Conservation (phyloP, 2,329 filamentous ascomycete species). For the Elsinoe fawcettii region DNA sequence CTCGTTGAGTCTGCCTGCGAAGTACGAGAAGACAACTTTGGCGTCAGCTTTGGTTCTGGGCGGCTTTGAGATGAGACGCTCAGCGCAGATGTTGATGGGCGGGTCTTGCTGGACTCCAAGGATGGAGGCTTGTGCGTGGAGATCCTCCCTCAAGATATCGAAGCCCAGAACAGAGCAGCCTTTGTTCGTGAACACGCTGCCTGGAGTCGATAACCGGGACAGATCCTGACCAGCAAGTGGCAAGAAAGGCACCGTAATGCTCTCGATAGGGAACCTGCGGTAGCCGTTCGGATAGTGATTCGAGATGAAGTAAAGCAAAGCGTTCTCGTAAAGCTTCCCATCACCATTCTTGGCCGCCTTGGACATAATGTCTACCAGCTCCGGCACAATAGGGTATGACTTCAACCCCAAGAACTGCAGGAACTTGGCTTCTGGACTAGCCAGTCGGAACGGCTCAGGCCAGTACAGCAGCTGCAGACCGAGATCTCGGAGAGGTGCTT, state of each 20-base stretch:
- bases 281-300: slow-evolving; percentile 77
- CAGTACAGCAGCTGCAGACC: slow-evolving; percentile 72
- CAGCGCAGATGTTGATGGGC: slow-evolving; percentile 66
- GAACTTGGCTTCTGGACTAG: slow-evolving; percentile 66
- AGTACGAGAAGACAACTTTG: slow-evolving; percentile 69
- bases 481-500: slow-evolving; percentile 59
- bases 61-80: slow-evolving; percentile 62
- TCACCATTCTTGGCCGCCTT: slow-evolving; percentile 48
- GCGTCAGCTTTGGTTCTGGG: slow-evolving; percentile 62
- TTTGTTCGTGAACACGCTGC: slow-evolving; percentile 74
- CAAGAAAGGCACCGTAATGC: slow-evolving; percentile 44
- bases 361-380: slow-evolving; percentile 72
- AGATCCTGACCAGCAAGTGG: slow-evolving; percentile 52
- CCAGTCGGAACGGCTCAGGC: slow-evolving; percentile 63
- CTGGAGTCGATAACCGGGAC: slow-evolving; percentile 58
- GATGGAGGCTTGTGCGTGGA: slow-evolving; percentile 74
- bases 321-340: slow-evolving; percentile 52
- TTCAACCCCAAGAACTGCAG: slow-evolving; percentile 65
- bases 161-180: slow-evolving; percentile 72
- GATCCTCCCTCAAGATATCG: slow-evolving; percentile 62
- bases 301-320: slow-evolving; percentile 73
- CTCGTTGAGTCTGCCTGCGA: slow-evolving; percentile 68
- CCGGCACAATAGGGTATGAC: slow-evolving; percentile 60
- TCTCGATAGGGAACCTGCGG: slow-evolving; percentile 51
- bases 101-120: slow-evolving; percentile 83